Percentiles rank a stretch among this genome's conserved stretches.
phyloP scores from a whole-genome alignment of 805 yeast genomes.

The Metschnikowia noctiluminum region DNA sequence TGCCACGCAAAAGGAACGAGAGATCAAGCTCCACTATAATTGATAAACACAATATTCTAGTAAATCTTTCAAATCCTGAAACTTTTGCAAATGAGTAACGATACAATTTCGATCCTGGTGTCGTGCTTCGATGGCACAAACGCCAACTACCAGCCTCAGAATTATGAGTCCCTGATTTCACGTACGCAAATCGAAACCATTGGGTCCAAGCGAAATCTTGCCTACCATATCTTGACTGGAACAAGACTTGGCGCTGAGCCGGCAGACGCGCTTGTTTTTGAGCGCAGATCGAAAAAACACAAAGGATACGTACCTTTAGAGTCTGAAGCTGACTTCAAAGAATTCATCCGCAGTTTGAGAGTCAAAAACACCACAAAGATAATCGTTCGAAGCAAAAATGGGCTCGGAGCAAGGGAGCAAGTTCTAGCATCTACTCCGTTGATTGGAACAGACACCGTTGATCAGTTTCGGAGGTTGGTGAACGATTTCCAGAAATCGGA shows the following conservation, averaged over 20 bases:
- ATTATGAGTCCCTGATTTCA: neutral
- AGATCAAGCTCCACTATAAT: no score
- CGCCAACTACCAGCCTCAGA: neutral
- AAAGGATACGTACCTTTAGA: constrained; percentile 40
- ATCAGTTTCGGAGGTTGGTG: constrained; percentile 11
- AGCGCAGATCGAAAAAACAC: constrained; percentile 48
- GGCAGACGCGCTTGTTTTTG: constrained; percentile 5
- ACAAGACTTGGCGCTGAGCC: neutral
- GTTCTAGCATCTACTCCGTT: neutral
- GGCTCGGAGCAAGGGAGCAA: neutral
- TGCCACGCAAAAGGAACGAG: neutral
- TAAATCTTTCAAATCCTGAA: neutral
- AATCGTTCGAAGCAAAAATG: constrained; percentile 5
- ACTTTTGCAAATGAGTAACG: constrained; percentile 3
- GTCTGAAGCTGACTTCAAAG: constrained; percentile 37
- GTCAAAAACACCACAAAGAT: constrained; percentile 46
- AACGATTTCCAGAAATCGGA: constrained; percentile 15
- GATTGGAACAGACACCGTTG: constrained; percentile 9
- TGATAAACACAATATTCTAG: no score
- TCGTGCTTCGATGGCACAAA: neutral
- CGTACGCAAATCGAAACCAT: constrained; percentile 2
- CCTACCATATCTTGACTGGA: constrained; percentile 1
- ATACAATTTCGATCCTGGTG: constrained; percentile 1
- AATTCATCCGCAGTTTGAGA: constrained; percentile 43
- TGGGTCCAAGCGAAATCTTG: constrained; percentile 1